Percentiles rank a stretch among this genome's conserved stretches.
These are phyloP conservation scores for Neoboletus subvelutipes DNA, from an alignment of 768 basidiomycete species.

Conservation along the genomic window DNA sequence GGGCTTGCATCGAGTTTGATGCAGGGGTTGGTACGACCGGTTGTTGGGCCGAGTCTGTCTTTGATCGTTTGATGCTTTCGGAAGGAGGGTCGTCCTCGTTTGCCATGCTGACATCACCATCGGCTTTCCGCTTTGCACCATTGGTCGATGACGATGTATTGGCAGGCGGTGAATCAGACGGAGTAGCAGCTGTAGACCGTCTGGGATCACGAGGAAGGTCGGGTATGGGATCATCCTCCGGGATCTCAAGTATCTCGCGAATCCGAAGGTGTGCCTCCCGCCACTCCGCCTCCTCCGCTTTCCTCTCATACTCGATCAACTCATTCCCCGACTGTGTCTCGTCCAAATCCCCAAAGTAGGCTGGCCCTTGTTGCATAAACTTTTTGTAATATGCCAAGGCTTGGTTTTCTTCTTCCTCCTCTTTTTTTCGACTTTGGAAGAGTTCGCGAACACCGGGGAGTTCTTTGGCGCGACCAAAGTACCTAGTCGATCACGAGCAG, in stretches of 20 bases:
- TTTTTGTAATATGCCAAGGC: conserved; percentile 77
- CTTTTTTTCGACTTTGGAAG: conserved; percentile 83
- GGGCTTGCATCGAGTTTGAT: conserved; percentile 23
- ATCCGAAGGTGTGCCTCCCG: conserved; percentile 57
- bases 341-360: conserved; percentile 91
- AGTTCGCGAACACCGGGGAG: conserved; percentile 93
- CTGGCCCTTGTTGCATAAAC: conserved; percentile 82
- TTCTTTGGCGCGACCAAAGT: conserved; percentile 96
- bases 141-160: conserved; percentile 20
- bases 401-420: conserved; percentile 87
- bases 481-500: conserved; percentile 46
- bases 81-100: conserved; percentile 28
- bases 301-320: conserved; percentile 67
- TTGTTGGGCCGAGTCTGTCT: conserved; percentile 15
- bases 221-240: conserved; percentile 51
- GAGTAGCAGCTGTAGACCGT: conserved; percentile 2
- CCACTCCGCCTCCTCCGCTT: conserved; percentile 75
- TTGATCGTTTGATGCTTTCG: conserved; percentile 34
- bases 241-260: conserved; percentile 51
- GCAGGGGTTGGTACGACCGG: neutral
- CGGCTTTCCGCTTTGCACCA: conserved; percentile 57
- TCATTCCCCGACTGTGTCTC: conserved; percentile 58
- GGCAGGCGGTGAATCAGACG: conserved; percentile 22
- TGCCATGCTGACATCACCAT: conserved; percentile 38
- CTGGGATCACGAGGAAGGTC: conserved; percentile 42